Evolutionary conservation across 2,329 filamentous ascomycete species (phyloP).

Genomic region (Chlorencoelia australis): DNA sequence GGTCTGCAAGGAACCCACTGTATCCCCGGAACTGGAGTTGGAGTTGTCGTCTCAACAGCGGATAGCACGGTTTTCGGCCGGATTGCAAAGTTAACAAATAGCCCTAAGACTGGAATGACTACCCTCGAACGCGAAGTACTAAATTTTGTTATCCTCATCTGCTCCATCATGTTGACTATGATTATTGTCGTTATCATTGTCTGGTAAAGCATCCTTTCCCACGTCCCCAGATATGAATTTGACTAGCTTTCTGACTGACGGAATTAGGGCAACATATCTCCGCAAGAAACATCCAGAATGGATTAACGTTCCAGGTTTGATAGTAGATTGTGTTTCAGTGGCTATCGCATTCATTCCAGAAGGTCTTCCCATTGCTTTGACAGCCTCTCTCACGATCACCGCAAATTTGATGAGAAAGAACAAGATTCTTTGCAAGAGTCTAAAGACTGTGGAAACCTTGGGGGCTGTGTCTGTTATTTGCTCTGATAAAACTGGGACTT

Average conservation of each 20-base stretch:
- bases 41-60: conserved; percentile 61
- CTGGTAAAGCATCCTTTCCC: conserved; percentile 46
- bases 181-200: conserved; percentile 54
- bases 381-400: conserved; percentile 62
- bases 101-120: conserved; percentile 57
- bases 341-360: conserved; percentile 71
- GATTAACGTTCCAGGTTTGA: conserved; percentile 62
- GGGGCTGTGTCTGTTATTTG: conserved; percentile 66
- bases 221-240: conserved; percentile 16
- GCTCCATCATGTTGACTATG: conserved; percentile 55
- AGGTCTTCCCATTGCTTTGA: conserved; percentile 60
- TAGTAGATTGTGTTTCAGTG: conserved; percentile 62
- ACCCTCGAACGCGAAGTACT: conserved; percentile 63
- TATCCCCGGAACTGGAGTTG: conserved; percentile 55
- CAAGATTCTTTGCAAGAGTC: conserved; percentile 68
- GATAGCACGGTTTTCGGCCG: conserved; percentile 66
- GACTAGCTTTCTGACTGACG: conserved; percentile 6
- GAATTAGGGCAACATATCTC: conserved; percentile 48
- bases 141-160: conserved; percentile 63
- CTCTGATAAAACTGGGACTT: conserved; percentile 67
- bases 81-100: conserved; percentile 62
- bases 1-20: conserved; percentile 74
- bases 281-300: conserved; percentile 54
- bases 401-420: conserved; percentile 69
- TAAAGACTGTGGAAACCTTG: conserved; percentile 68